These are phyloP conservation scores for Termitomyces sp. DNA, from an alignment of 768 basidiomycete genomes.

Conservation along the genomic window DNA sequence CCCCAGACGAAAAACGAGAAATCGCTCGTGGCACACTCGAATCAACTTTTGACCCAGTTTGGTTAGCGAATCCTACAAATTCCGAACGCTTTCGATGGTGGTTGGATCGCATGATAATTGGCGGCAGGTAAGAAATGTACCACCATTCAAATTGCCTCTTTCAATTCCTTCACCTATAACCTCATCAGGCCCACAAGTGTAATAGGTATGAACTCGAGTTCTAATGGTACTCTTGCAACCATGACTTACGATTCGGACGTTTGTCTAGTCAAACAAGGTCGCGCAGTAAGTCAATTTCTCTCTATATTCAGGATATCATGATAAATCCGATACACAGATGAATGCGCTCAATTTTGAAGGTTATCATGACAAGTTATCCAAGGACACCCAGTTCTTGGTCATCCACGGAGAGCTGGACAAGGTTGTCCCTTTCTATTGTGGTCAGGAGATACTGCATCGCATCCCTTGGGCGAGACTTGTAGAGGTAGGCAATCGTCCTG, in stretches of 20 bases:
- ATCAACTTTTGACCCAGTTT: slow-evolving; percentile 28
- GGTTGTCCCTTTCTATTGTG: slow-evolving; percentile 34
- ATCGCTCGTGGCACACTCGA: slow-evolving; percentile 26
- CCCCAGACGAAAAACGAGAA: slow-evolving; percentile 27
- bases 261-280: slow-evolving; percentile 26
- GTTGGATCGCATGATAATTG: slow-evolving; percentile 20
- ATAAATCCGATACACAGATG: slow-evolving; percentile 13
- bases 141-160: neutral
- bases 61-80: too few species aligned
- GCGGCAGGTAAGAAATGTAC: slow-evolving; percentile 6
- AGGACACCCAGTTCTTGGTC: slow-evolving; percentile 29
- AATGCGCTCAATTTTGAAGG: too few species aligned
- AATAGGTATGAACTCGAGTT: slow-evolving; percentile 20
- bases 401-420: slow-evolving; percentile 39
- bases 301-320: neutral
- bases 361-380: slow-evolving; percentile 27
- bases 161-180: neutral
- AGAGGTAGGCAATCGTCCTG: slow-evolving; percentile 26
- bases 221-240: slow-evolving; percentile 2
- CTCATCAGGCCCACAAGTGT: slow-evolving; percentile 27
- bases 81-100: too few species aligned
- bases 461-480: slow-evolving; percentile 36
- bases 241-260: neutral
- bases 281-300: slow-evolving; percentile 23
- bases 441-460: slow-evolving; percentile 28